Conservation (phyloP, 768 basidiomycete species). For the Lentinula guzmanii region DNA sequence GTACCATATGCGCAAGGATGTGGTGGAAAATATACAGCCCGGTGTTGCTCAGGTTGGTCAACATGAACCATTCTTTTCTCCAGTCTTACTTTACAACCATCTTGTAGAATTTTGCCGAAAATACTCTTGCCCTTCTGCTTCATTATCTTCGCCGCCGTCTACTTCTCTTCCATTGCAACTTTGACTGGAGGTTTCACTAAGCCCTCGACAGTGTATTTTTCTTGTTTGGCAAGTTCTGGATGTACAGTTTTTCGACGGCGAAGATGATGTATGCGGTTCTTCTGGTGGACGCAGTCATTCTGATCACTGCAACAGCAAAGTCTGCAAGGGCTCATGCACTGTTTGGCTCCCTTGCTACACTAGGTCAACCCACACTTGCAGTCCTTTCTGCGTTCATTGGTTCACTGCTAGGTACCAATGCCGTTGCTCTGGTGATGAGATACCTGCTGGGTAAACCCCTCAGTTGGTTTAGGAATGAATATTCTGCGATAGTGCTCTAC, state of each 20-base stretch:
- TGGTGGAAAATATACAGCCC: slow-evolving; percentile 54
- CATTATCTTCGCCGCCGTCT: slow-evolving; percentile 74
- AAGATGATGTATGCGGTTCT: slow-evolving; percentile 49
- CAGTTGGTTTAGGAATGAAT: slow-evolving; percentile 83
- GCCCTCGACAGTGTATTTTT: slow-evolving; percentile 75
- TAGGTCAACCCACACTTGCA: slow-evolving; percentile 37
- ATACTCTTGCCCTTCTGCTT: slow-evolving; percentile 73
- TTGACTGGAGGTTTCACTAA: slow-evolving; percentile 36
- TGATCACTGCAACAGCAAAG: background rate
- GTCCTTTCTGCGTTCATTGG: slow-evolving; percentile 44
- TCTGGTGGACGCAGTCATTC: slow-evolving; percentile 39
- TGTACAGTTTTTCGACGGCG: slow-evolving; percentile 73
- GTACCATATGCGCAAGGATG: slow-evolving; percentile 86
- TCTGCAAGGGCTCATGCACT: background rate
- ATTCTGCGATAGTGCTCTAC: slow-evolving; percentile 59
- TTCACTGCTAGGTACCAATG: slow-evolving; percentile 58
- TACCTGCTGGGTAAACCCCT: slow-evolving; percentile 58
- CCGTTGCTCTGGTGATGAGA: slow-evolving; percentile 65
- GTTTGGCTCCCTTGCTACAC: background rate
- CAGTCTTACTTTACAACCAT: too few species aligned
- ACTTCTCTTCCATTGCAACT: slow-evolving; percentile 52
- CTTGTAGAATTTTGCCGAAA: slow-evolving; percentile 83
- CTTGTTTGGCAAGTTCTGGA: slow-evolving; percentile 60
- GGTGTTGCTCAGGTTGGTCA: slow-evolving; percentile 29
- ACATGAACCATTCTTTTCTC: background rate